Conservation (phyloP, 345 rosid species). For the Brassica carinata region DNA sequence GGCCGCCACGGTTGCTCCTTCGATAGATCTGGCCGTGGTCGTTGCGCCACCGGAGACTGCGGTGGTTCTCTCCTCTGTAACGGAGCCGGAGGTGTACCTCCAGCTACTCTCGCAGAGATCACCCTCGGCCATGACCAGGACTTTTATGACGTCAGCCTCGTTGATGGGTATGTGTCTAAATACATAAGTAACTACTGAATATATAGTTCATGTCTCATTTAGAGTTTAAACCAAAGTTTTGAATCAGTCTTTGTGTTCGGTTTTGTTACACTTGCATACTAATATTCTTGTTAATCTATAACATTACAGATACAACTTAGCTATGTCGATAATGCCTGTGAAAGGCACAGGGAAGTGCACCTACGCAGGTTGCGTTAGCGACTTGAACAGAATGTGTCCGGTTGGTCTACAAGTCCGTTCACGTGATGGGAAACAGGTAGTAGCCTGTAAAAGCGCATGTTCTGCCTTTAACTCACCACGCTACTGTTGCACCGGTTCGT, state of each 20-base stretch:
- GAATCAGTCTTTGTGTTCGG: background rate
- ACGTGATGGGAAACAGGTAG: constrained; percentile 32
- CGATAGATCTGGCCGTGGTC: constrained; percentile 41
- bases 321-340: constrained; percentile 39
- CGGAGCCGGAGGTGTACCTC: constrained; percentile 52
- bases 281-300: background rate
- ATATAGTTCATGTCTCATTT: background rate
- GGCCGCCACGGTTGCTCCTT: constrained; percentile 48
- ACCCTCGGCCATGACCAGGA: constrained; percentile 46
- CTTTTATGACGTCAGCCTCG: constrained; percentile 54
- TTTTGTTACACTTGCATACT: background rate
- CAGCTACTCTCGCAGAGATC: constrained; percentile 54
- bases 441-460: constrained; percentile 59
- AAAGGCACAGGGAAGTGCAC: constrained; percentile 40
- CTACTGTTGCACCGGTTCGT: constrained; percentile 52
- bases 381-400: constrained; percentile 49
- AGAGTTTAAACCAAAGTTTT: background rate
- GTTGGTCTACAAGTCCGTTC: constrained; percentile 35
- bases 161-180: constrained; percentile 42
- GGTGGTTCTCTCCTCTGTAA: constrained; percentile 43
- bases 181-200: background rate
- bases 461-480: constrained; percentile 46
- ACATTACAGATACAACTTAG: constrained; percentile 40
- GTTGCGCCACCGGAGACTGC: constrained; percentile 49
- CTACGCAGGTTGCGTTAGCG: constrained; percentile 33